Percentiles rank a stretch among this genome's conserved stretches.
Evolutionary conservation across 2,329 filamentous ascomycete genomes (phyloP).

Genomic region (Stenocarpella maydis): DNA sequence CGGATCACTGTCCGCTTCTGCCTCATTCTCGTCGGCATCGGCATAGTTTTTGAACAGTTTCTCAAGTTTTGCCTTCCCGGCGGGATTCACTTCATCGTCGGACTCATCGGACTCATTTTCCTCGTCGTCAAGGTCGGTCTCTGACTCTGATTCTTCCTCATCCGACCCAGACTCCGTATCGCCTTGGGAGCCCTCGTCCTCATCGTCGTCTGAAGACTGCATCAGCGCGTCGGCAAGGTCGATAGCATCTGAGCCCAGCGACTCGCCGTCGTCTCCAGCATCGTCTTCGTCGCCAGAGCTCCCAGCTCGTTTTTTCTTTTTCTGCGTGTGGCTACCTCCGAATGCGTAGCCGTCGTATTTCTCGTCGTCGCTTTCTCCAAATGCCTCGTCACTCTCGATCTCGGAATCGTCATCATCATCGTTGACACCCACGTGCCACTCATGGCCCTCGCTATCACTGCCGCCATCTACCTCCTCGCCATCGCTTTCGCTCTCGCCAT

Average conservation of each 20-base stretch:
- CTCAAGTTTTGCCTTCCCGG: slow-evolving; percentile 71
- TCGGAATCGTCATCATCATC: slow-evolving; percentile 69
- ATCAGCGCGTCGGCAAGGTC: slow-evolving; percentile 35
- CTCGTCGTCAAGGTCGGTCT: slow-evolving; percentile 38
- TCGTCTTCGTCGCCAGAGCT: slow-evolving; percentile 47
- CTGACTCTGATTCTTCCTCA: slow-evolving; percentile 54
- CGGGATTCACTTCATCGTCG: slow-evolving; percentile 57
- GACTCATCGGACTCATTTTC: slow-evolving; percentile 58
- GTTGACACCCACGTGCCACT: slow-evolving; percentile 78
- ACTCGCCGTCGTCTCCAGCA: slow-evolving; percentile 54
- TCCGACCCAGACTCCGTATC: slow-evolving; percentile 55
- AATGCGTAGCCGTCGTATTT: slow-evolving; percentile 78
- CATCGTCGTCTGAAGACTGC: slow-evolving; percentile 58
- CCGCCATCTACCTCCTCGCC: slow-evolving; percentile 73
- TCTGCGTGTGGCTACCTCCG: slow-evolving; percentile 53
- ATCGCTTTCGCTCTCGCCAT: slow-evolving; percentile 54
- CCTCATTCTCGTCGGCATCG: slow-evolving; percentile 68
- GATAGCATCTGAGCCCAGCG: slow-evolving; percentile 47
- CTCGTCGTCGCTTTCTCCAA: slow-evolving; percentile 89
- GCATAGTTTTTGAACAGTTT: slow-evolving; percentile 74
- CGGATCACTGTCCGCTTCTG: slow-evolving; percentile 50
- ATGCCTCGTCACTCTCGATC: slow-evolving; percentile 78
- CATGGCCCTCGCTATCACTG: slow-evolving; percentile 85
- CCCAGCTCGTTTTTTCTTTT: slow-evolving; percentile 41
- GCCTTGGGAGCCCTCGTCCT: slow-evolving; percentile 53